Conservation (phyloP, 805 yeast species). For the Myxozyma monticola region DNA sequence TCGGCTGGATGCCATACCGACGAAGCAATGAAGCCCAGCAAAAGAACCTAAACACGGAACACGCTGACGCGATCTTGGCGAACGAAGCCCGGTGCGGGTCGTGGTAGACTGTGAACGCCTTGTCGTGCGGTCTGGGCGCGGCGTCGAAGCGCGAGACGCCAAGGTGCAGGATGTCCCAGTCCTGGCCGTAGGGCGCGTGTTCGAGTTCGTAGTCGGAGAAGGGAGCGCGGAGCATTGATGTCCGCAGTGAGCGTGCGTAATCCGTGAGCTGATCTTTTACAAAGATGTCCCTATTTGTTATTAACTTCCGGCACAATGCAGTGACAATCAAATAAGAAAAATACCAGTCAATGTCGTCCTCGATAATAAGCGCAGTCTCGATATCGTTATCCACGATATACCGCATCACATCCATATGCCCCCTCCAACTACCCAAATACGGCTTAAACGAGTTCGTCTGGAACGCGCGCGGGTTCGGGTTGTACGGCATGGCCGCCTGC, state of each 20-base stretch:
- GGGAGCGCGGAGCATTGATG: conserved; percentile 6
- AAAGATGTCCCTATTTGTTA: conserved; percentile 2
- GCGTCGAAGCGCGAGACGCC: conserved; percentile 3
- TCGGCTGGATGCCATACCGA: background rate
- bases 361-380: conserved; percentile 14
- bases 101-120: background rate
- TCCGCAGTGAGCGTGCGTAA: conserved; percentile 4
- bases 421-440: conserved; percentile 15
- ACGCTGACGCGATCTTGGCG: conserved; percentile 2
- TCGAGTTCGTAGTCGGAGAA: conserved; percentile 1
- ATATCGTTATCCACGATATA: conserved; percentile 13
- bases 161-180: conserved; percentile 17
- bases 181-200: conserved; percentile 19
- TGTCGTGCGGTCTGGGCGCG: conserved; percentile 3
- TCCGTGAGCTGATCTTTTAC: conserved; percentile 3
- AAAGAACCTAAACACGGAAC: conserved; percentile 1
- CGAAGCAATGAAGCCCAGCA: conserved; percentile 7
- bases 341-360: conserved; percentile 18
- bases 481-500: conserved; percentile 8
- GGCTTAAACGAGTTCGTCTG: conserved; percentile 2
- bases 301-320: background rate
- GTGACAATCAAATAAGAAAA: background rate
- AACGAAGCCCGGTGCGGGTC: conserved; percentile 8
- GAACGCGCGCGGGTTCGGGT: conserved; percentile 1
- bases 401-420: conserved; percentile 9